A percentile compares a stretch with the other conserved stretches of the same genome.
These are phyloP conservation scores for Russula emetica DNA, from an alignment of 768 basidiomycete genomes.

Conservation along the genomic window DNA sequence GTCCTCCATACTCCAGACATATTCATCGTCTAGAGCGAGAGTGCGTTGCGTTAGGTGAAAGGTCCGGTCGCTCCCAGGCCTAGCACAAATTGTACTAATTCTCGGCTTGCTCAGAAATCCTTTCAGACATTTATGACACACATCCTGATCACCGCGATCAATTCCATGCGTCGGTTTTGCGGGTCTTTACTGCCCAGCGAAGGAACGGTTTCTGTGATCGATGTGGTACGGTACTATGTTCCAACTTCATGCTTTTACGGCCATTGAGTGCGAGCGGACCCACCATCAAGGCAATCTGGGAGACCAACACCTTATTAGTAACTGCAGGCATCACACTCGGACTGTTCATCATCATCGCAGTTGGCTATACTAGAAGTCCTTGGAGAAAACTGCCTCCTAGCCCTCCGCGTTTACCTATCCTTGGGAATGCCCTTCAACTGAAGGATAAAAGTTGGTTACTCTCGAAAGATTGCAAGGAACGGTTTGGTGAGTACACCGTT, in stretches of 20 bases:
- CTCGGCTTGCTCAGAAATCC: too few relatives aligned
- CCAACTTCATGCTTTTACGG: neutral
- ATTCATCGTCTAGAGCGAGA: too few relatives aligned
- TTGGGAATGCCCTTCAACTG: slow-evolving; percentile 1
- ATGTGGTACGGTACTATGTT: too few relatives aligned
- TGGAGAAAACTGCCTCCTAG: slow-evolving; percentile 9
- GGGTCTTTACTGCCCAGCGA: too few relatives aligned
- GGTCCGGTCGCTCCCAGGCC: too few relatives aligned
- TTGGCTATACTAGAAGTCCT: slow-evolving; percentile 5
- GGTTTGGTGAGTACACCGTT: neutral
- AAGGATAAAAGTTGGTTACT: slow-evolving; percentile 4
- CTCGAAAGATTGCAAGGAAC: slow-evolving; percentile 4
- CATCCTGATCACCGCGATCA: too few relatives aligned
- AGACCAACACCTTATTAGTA: neutral
- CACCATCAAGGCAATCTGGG: neutral
- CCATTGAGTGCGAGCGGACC: neutral
- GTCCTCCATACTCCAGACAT: too few relatives aligned
- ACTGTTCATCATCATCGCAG: neutral
- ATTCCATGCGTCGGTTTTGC: too few relatives aligned
- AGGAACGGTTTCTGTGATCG: too few relatives aligned
- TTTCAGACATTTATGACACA: too few relatives aligned
- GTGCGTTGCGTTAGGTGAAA: too few relatives aligned
- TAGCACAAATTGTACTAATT: too few relatives aligned
- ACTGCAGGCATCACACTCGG: neutral
- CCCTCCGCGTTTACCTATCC: slow-evolving; percentile 1